Evolutionary conservation across 805 yeast species (phyloP).

Genomic region (Maudiozyma saulgeensis): DNA sequence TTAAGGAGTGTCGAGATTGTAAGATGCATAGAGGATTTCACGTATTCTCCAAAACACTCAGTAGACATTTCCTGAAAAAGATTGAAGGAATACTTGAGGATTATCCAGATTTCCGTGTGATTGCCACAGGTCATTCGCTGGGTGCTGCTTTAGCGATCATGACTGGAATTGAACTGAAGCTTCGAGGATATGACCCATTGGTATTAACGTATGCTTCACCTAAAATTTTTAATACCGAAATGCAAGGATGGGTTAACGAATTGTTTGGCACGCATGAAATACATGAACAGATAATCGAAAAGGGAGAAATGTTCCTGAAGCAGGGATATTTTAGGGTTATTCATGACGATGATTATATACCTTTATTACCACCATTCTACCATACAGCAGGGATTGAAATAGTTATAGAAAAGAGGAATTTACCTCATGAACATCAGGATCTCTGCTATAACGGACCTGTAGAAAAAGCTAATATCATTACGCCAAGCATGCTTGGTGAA

Average conservation of each 20-base stretch:
- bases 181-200: constrained; percentile 44
- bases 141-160: constrained; percentile 65
- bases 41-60: constrained; percentile 35
- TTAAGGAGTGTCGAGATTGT: constrained; percentile 40
- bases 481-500: background rate
- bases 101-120: constrained; percentile 41
- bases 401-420: constrained; percentile 31
- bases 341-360: constrained; percentile 51
- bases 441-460: constrained; percentile 19
- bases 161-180: constrained; percentile 50
- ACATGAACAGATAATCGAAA: constrained; percentile 15
- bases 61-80: constrained; percentile 30
- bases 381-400: constrained; percentile 46
- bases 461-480: background rate
- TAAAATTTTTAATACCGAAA: constrained; percentile 45
- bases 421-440: constrained; percentile 26
- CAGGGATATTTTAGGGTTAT: constrained; percentile 45
- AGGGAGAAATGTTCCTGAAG: constrained; percentile 19
- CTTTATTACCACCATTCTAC: constrained; percentile 47
- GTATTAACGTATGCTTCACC: constrained; percentile 59
- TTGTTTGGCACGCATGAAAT: constrained; percentile 35
- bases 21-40: constrained; percentile 58
- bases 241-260: constrained; percentile 44
- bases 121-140: constrained; percentile 64
- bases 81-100: constrained; percentile 29